Conservation (phyloP, 179 eudicot species). For the Silene vulgaris region DNA sequence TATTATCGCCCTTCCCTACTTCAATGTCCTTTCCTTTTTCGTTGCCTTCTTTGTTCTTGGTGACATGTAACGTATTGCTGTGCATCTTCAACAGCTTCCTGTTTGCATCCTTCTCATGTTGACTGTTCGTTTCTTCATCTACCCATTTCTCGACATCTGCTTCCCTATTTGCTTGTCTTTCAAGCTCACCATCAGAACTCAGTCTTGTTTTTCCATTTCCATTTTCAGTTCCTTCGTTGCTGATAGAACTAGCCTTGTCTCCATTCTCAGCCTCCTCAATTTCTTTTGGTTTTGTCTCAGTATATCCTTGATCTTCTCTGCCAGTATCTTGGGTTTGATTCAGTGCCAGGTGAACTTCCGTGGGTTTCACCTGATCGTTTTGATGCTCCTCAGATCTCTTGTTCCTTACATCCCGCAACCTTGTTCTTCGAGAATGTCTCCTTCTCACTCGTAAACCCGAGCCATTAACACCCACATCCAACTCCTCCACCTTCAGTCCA, state of each 20-base stretch:
- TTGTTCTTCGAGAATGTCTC: conserved; percentile 21
- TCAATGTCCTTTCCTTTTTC: conserved; percentile 10
- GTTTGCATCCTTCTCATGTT: conserved; percentile 6
- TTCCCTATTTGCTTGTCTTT: neutral
- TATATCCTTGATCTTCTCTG: neutral
- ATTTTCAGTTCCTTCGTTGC: neutral
- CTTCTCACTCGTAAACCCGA: conserved; percentile 17
- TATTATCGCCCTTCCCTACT: conserved; percentile 13
- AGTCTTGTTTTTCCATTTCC: neutral
- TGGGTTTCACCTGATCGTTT: neutral
- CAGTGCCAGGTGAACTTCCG: neutral
- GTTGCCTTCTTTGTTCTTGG: neutral
- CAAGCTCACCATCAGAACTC: too few relatives aligned
- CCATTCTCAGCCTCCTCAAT: conserved; percentile 5
- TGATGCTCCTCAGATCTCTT: neutral
- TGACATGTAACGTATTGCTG: neutral
- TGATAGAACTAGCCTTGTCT: neutral
- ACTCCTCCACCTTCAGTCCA: conserved; percentile 3
- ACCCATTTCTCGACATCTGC: neutral
- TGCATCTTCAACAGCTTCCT: conserved; percentile 14
- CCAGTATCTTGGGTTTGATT: neutral
- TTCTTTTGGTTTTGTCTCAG: neutral
- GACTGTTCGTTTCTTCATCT: conserved; percentile 3
- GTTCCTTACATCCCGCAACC: conserved; percentile 18
- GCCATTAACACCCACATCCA: neutral